Evolutionary conservation across 1,284 basidiomycete species (phyloP).

Genomic region (Pisolithus thermaeus): DNA sequence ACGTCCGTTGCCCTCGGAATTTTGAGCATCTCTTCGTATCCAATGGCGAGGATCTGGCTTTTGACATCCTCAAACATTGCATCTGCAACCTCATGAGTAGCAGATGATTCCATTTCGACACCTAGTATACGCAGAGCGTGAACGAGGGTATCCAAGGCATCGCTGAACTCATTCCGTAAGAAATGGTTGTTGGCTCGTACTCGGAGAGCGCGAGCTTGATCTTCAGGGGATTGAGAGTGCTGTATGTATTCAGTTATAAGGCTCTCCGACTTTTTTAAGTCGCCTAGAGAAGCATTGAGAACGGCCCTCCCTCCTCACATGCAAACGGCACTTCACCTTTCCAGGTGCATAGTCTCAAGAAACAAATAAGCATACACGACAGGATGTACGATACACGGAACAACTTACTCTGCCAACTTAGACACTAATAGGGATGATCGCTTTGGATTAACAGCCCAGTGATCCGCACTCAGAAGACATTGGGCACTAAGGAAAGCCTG

Average conservation of each 20-base stretch:
- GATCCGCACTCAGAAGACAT: slow-evolving; percentile 44
- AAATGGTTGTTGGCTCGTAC: slow-evolving; percentile 58
- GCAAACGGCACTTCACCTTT: not conserved
- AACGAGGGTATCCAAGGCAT: slow-evolving; percentile 54
- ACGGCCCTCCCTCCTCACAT: not conserved
- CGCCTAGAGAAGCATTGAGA: slow-evolving; percentile 32
- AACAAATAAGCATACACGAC: not conserved
- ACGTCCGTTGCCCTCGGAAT: slow-evolving; percentile 56
- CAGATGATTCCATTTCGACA: slow-evolving; percentile 49
- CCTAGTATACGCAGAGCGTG: slow-evolving; percentile 57
- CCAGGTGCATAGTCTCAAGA: not conserved
- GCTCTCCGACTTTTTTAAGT: slow-evolving; percentile 45
- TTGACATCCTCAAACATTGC: slow-evolving; percentile 62
- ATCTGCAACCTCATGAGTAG: slow-evolving; percentile 49
- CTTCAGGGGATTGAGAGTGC: slow-evolving; percentile 44
- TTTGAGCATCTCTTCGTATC: slow-evolving; percentile 58
- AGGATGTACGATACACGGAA: not conserved
- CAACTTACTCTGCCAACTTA: slow-evolving; percentile 54
- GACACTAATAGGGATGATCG: slow-evolving; percentile 48
- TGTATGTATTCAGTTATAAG: slow-evolving; percentile 48
- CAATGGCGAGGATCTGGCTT: slow-evolving; percentile 61
- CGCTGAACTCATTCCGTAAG: slow-evolving; percentile 48
- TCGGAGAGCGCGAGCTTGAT: slow-evolving; percentile 51
- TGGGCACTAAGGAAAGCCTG: slow-evolving; percentile 55
- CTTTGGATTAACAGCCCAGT: slow-evolving; percentile 45